Percentiles rank a stretch among this genome's conserved stretches.
phyloP scores from a whole-genome alignment of 495 filamentous ascomycete species.

The Penicillium maclennaniae region DNA sequence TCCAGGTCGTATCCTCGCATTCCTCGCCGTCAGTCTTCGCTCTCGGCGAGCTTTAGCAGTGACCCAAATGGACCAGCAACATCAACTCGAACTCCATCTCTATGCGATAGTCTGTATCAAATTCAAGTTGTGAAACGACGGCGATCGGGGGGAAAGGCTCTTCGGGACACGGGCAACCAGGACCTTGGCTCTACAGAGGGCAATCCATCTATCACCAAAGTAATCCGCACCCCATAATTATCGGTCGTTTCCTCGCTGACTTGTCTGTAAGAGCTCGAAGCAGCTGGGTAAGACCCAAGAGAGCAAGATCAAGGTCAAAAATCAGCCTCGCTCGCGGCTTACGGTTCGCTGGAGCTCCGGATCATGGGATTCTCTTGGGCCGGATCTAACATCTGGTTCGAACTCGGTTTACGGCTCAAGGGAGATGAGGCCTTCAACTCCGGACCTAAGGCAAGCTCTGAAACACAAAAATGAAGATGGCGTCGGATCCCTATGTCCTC shows the following conservation, averaged over 20 bases:
- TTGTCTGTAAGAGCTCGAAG: background rate
- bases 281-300: background rate
- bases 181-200: constrained; percentile 1
- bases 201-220: constrained; percentile 20
- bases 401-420: background rate
- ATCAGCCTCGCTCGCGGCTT: background rate
- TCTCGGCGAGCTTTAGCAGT: constrained; percentile 7
- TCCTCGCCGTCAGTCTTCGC: constrained; percentile 26
- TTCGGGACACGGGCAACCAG: background rate
- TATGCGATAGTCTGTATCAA: constrained; percentile 17
- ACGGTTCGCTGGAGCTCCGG: constrained; percentile 25
- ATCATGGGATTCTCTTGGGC: constrained; percentile 11
- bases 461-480: background rate
- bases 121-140: constrained; percentile 22
- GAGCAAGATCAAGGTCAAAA: background rate
- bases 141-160: background rate
- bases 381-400: background rate
- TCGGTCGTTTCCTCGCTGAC: background rate
- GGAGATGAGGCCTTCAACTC: background rate
- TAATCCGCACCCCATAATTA: background rate
- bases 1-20: constrained; percentile 21
- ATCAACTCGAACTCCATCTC: constrained; percentile 28
- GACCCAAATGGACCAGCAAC: constrained; percentile 10
- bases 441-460: background rate
- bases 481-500: constrained; percentile 6